phyloP scores from a whole-genome alignment of 1,139 yeast genomes.

The Blastobotrys indianensis region DNA sequence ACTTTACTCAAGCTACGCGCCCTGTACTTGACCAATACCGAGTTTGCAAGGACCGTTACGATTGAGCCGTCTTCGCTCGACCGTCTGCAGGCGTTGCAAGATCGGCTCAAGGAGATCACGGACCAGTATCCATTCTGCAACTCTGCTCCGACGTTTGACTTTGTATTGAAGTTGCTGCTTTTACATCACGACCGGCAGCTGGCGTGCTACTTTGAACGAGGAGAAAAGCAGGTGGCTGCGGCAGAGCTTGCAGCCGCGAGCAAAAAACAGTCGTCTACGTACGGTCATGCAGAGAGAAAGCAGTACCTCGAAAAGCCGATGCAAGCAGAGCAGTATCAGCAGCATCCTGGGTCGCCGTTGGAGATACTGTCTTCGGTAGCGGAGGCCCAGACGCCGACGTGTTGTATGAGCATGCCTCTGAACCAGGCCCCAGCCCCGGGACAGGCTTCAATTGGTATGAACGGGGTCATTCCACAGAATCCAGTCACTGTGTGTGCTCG shows the following conservation, averaged over 20 bases:
- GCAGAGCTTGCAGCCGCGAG: conserved; percentile 5
- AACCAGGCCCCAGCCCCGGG: background rate
- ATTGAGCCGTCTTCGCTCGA: conserved; percentile 46
- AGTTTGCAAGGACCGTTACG: conserved; percentile 41
- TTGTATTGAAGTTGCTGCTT: conserved; percentile 27
- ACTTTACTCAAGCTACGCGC: conserved; percentile 56
- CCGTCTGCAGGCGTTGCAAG: conserved; percentile 41
- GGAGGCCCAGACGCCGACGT: conserved; percentile 7
- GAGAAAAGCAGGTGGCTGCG: conserved; percentile 9
- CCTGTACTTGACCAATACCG: conserved; percentile 50
- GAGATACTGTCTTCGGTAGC: conserved; percentile 30
- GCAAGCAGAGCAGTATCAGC: background rate
- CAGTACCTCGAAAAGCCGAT: conserved; percentile 1
- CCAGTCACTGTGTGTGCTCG: background rate
- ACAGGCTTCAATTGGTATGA: too few relatives aligned
- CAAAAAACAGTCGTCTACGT: background rate
- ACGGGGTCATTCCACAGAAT: background rate
- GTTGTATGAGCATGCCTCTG: background rate
- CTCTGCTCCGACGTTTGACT: conserved; percentile 23
- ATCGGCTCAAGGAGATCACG: conserved; percentile 24
- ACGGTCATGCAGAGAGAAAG: background rate
- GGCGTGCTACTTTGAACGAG: conserved; percentile 1
- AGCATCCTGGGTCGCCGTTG: conserved; percentile 25
- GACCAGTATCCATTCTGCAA: conserved; percentile 25
- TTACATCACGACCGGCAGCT: conserved; percentile 29